Evolutionary conservation across 2,329 filamentous ascomycete species (phyloP).

Genomic region (Hymenoscyphus salicellus): DNA sequence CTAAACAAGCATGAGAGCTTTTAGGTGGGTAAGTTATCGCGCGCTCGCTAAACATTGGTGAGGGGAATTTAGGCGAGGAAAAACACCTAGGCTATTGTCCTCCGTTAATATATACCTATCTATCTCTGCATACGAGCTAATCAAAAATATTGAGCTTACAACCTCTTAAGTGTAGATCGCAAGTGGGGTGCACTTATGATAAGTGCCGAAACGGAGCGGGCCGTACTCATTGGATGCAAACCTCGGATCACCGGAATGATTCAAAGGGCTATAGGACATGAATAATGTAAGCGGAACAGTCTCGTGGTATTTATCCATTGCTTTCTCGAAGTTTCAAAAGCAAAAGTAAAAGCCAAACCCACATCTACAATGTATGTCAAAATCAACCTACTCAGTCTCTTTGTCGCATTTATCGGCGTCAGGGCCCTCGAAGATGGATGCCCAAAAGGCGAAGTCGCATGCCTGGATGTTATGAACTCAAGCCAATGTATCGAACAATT

Average conservation of each 20-base stretch:
- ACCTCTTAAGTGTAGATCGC: background rate
- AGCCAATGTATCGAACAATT: constrained; percentile 17
- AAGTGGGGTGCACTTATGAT: background rate
- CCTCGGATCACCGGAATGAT: background rate
- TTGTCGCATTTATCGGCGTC: background rate
- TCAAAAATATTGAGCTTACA: background rate
- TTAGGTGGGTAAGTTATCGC: background rate
- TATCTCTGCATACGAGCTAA: background rate
- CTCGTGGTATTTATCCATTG: too few relatives aligned
- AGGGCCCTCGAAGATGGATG: constrained; percentile 3
- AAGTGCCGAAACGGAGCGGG: background rate
- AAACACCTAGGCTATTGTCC: background rate
- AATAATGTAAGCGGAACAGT: background rate
- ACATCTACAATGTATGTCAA: constrained; percentile 7
- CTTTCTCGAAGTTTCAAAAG: background rate
- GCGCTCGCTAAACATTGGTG: background rate
- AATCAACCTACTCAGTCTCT: constrained; percentile 7
- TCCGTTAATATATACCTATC: background rate
- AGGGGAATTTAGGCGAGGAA: background rate
- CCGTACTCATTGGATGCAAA: background rate
- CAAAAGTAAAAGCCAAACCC: background rate
- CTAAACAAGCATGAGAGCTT: background rate
- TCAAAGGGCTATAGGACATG: background rate
- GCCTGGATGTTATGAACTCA: constrained; percentile 12
- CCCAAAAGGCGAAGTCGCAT: constrained; percentile 10